phyloP scores from a whole-genome alignment of 805 yeast genomes.

The Isabelozyma pseudorhagii region DNA sequence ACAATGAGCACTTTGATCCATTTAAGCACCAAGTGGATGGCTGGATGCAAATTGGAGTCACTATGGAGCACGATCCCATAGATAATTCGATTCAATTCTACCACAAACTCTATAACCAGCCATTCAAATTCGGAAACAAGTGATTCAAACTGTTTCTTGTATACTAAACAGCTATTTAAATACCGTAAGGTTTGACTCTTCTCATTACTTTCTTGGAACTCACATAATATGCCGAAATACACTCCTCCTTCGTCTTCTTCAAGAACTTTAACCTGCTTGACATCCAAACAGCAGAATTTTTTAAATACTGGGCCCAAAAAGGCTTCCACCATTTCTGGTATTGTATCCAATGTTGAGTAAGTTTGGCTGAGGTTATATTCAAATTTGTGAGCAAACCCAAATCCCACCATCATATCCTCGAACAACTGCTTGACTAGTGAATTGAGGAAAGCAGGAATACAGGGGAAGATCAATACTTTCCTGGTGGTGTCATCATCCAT shows the following conservation, averaged over 20 bases:
- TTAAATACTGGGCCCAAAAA: constrained; percentile 4
- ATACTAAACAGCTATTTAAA: constrained; percentile 6
- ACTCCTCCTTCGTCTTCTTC: constrained; percentile 4
- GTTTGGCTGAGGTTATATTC: neutral
- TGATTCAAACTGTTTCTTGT: constrained; percentile 5
- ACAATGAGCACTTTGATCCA: constrained; percentile 20
- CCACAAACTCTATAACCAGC: constrained; percentile 10
- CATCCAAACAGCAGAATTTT: neutral
- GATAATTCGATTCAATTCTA: constrained; percentile 7
- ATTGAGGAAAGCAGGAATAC: constrained; percentile 10
- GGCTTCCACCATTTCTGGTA: constrained; percentile 1
- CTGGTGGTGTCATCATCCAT: constrained; percentile 4
- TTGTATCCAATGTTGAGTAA: neutral
- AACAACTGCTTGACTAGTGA: constrained; percentile 7
- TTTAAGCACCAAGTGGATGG: constrained; percentile 16
- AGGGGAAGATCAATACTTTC: constrained; percentile 9
- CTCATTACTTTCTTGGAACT: constrained; percentile 4
- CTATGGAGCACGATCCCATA: constrained; percentile 8
- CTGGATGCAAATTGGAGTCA: constrained; percentile 5
- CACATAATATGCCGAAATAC: constrained; percentile 3
- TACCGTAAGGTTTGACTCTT: constrained; percentile 5
- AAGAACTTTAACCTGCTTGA: constrained; percentile 1
- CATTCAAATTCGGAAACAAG: constrained; percentile 8
- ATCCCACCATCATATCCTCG: constrained; percentile 2
- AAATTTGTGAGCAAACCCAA: neutral